Conservation (phyloP, 495 filamentous ascomycete species). For the Friedmanniomyces simplex region DNA sequence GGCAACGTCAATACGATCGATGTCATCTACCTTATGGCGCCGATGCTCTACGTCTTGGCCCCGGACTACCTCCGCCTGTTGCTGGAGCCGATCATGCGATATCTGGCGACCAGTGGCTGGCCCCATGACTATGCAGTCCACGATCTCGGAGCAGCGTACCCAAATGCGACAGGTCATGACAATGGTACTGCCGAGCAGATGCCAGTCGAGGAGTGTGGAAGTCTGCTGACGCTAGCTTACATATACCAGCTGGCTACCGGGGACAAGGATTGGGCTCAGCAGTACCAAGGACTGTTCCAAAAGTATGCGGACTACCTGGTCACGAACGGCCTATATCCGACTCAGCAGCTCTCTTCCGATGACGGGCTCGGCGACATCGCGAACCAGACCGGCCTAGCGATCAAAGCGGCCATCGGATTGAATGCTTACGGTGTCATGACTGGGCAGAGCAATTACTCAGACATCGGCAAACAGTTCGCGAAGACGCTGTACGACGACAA, state of each 20-base stretch:
- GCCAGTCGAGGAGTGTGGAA: conserved; percentile 41
- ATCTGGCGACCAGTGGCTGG: conserved; percentile 41
- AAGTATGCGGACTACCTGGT: conserved; percentile 45
- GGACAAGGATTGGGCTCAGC: conserved; percentile 30
- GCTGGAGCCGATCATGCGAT: conserved; percentile 41
- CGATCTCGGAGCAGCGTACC: conserved; percentile 31
- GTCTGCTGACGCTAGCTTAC: conserved; percentile 36
- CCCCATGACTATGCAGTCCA: conserved; percentile 33
- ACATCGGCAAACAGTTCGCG: conserved; percentile 34
- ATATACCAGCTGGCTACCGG: conserved; percentile 37
- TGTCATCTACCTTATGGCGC: conserved; percentile 41
- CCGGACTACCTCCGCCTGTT: conserved; percentile 41
- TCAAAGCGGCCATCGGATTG: conserved; percentile 47
- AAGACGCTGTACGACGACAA: conserved; percentile 33
- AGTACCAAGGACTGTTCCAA: conserved; percentile 32
- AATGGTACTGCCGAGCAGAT: conserved; percentile 37
- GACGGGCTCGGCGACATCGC: conserved; percentile 42
- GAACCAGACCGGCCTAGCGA: conserved; percentile 48
- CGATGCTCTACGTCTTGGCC: conserved; percentile 41
- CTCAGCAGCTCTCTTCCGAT: conserved; percentile 44
- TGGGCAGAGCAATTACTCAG: conserved; percentile 33
- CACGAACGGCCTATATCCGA: conserved; percentile 39
- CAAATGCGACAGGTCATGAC: conserved; percentile 41
- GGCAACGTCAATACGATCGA: conserved; percentile 46
- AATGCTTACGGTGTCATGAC: conserved; percentile 39